These are phyloP conservation scores for Chalaropsis ovoidea DNA, from an alignment of 2,329 filamentous ascomycete species.

Conservation along the genomic window DNA sequence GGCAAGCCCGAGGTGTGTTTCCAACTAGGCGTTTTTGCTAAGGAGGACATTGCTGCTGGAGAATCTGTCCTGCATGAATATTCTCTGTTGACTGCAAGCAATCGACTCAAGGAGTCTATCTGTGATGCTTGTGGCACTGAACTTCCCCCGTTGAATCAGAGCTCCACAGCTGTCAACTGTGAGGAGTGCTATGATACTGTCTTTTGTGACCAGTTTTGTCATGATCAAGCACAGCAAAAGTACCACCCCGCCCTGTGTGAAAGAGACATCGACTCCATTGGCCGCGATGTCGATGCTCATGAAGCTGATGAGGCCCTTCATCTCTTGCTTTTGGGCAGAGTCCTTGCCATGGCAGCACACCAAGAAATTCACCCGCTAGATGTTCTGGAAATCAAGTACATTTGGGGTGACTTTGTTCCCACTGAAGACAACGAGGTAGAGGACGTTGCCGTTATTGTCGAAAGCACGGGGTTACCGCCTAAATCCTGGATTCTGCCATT, in stretches of 20 bases:
- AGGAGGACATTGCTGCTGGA: constrained; percentile 64
- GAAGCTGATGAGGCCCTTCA: constrained; percentile 54
- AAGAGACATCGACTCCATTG: constrained; percentile 54
- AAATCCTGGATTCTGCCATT: constrained; percentile 63
- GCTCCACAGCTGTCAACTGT: constrained; percentile 39
- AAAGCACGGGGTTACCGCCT: constrained; percentile 35
- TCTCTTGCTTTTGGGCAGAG: constrained; percentile 50
- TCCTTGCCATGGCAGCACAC: constrained; percentile 53
- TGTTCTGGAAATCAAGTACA: constrained; percentile 54
- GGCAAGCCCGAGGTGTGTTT: constrained; percentile 50
- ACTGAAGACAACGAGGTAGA: constrained; percentile 36
- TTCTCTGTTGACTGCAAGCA: constrained; percentile 79
- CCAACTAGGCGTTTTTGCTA: constrained; percentile 86
- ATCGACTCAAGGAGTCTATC: constrained; percentile 71
- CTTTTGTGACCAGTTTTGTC: constrained; percentile 53
- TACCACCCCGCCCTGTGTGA: constrained; percentile 59
- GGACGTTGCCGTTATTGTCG: constrained; percentile 14
- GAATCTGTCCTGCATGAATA: constrained; percentile 71
- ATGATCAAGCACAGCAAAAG: constrained; percentile 45
- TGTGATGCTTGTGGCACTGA: constrained; percentile 81
- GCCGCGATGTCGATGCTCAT: constrained; percentile 50
- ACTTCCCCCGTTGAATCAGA: constrained; percentile 35
- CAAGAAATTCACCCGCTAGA: constrained; percentile 53
- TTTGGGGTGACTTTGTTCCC: constrained; percentile 58
- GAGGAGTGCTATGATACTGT: constrained; percentile 55